Evolutionary conservation across 345 rosid genomes (phyloP).

Genomic region (Microthlaspi erraticum): DNA sequence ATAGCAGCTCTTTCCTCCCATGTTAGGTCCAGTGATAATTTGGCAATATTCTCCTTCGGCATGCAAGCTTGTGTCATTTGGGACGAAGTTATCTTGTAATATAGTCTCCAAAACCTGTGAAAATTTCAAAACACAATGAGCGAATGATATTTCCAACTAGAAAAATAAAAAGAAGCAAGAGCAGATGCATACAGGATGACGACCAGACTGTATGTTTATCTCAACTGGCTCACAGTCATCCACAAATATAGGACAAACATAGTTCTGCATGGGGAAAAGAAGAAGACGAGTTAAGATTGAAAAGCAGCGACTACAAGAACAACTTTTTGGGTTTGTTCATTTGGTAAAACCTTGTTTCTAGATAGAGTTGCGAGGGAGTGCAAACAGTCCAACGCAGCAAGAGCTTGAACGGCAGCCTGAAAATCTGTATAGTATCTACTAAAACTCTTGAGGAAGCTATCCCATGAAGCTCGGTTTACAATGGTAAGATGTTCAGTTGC

Average conservation of each 20-base stretch:
- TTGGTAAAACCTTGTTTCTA: constrained; percentile 63
- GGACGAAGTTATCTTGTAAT: constrained; percentile 79
- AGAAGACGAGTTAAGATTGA: not conserved
- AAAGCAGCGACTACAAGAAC: constrained; percentile 26
- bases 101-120: constrained; percentile 79
- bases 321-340: constrained; percentile 2
- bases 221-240: constrained; percentile 73
- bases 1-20: constrained; percentile 99
- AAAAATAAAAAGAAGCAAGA: constrained; percentile 13
- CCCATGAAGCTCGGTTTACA: constrained; percentile 82
- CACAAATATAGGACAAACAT: constrained; percentile 68
- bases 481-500: constrained; percentile 77
- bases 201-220: constrained; percentile 74
- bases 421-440: constrained; percentile 69
- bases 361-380: constrained; percentile 84
- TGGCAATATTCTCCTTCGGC: constrained; percentile 74
- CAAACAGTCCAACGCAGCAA: constrained; percentile 91
- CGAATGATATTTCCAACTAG: not conserved
- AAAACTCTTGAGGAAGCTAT: constrained; percentile 69
- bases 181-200: constrained; percentile 75
- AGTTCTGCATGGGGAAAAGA: constrained; percentile 59
- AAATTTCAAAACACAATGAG: constrained; percentile 20
- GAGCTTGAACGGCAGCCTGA: constrained; percentile 79
- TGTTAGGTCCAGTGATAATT: constrained; percentile 94
- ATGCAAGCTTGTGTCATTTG: constrained; percentile 82